Conservation (phyloP, 108 stramenopile genomes). For the Nitzschia palea region DNA sequence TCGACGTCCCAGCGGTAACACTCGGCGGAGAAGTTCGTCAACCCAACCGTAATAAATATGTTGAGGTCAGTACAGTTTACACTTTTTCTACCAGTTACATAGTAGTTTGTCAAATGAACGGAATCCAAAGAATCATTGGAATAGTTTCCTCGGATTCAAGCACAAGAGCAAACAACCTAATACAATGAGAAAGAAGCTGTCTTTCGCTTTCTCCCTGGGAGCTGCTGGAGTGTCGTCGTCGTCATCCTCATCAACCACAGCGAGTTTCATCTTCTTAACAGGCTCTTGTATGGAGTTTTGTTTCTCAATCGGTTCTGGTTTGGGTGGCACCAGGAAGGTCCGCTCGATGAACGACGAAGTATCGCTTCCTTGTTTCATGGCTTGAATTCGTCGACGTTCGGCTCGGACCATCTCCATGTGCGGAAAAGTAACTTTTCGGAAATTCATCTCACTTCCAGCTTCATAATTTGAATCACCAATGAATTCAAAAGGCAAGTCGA, state of each 20-base stretch:
- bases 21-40: not conserved
- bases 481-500: constrained; percentile 67
- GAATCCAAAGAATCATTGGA: not conserved
- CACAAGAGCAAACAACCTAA: not conserved
- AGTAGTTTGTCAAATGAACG: not conserved
- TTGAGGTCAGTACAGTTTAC: too few species aligned
- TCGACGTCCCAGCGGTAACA: not conserved
- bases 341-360: not conserved
- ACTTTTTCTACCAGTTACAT: too few species aligned
- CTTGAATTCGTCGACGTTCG: not conserved
- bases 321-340: not conserved
- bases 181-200: not conserved
- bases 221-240: not conserved
- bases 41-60: not conserved
- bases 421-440: not conserved
- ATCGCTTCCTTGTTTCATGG: not conserved
- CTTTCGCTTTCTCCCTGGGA: not conserved
- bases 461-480: constrained; percentile 38
- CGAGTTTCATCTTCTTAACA: not conserved
- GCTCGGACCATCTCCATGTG: constrained; percentile 19
- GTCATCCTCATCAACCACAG: not conserved
- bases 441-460: not conserved
- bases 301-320: not conserved
- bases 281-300: too few species aligned
- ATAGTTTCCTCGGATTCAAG: not conserved